Evolutionary conservation across 805 yeast species (phyloP), one percentile per base, ranked within the genome.

Genomic region (Barnettozyma sucrosica): DNA sequence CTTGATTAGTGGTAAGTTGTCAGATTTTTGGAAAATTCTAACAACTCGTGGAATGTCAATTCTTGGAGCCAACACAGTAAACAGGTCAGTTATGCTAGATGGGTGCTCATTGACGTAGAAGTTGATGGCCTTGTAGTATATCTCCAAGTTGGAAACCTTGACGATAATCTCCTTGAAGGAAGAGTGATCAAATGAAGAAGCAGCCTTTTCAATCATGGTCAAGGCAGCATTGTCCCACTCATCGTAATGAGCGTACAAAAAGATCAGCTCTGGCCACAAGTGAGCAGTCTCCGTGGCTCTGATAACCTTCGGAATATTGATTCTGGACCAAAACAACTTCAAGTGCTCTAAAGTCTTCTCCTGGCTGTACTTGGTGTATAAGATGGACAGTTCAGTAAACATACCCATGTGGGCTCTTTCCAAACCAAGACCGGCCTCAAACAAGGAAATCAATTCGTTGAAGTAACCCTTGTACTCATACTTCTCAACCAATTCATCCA

Each of bases 391-490:
- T 69, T 90, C 97, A 10, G 99, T 93, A 67, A 93, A 93, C 97
- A 93, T 92, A 58, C 98, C 99, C 99, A 93, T 93, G 66, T 93
- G 99, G 34, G 99, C 99, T 67, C 99, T 86, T 74, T 93, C 99
- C 57, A 93, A 77, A 37, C 96, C 95, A 51, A 93, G 77, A 55
- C 98, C 98, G 59, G 89, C 92, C 69, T 93, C 99, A 61, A 93
- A 89, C 61, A 93, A 78, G 16, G 97, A 80, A 54, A 92, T 87
- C 55, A 93, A 76, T 73, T 93, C 96, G 55, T 82, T 85, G 70
- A 90, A 90, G 69, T 89, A 88, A 39, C 99, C 99, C 56, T 84
- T 80, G 64, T 78, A 74, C 70, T 93, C 97, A 66, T 93, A 93
- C 55, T 84, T 85, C 53, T 72, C 74, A 40, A 92, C 97, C 54